Percentiles rank a stretch among this genome's conserved stretches.
Evolutionary conservation across 331 rosid genomes (phyloP).

Genomic region (Quercus phellos): DNA sequence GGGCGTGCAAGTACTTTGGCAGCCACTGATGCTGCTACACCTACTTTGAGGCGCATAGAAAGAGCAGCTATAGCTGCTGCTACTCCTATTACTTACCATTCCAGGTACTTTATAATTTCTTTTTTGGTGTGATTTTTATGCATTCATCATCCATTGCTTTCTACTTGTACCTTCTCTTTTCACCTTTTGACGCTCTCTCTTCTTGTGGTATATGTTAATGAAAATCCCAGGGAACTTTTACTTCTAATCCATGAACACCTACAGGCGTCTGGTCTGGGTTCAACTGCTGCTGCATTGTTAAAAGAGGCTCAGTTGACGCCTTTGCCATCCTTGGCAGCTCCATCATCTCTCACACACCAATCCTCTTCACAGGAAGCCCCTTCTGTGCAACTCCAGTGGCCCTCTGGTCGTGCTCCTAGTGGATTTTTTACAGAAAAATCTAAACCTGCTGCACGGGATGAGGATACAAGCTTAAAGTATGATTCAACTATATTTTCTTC

Average conservation of each 20-base stretch:
- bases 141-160: not conserved
- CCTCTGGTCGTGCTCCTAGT: constrained; percentile 64
- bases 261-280: constrained; percentile 80
- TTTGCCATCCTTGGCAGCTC: constrained; percentile 67
- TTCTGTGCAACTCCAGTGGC: constrained; percentile 71
- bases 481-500: constrained; percentile 34
- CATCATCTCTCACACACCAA: constrained; percentile 65
- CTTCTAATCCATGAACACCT: constrained; percentile 92
- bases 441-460: constrained; percentile 47
- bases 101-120: constrained; percentile 49
- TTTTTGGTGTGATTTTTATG: not conserved
- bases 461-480: constrained; percentile 48
- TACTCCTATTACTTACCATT: constrained; percentile 93
- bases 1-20: constrained; percentile 98
- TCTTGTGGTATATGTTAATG: constrained; percentile 13
- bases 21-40: constrained; percentile 98
- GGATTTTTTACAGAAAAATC: constrained; percentile 69
- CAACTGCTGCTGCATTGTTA: constrained; percentile 64
- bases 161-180: not conserved
- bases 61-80: constrained; percentile 99
- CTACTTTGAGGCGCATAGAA: constrained; percentile 96
- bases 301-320: constrained; percentile 93
- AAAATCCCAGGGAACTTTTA: constrained; percentile 73
- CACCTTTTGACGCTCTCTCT: not conserved
- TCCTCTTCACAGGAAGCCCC: constrained; percentile 65